These are phyloP conservation scores for Pestalotiopsis sp. DNA, from an alignment of 2,329 filamentous ascomycete genomes.

Conservation along the genomic window DNA sequence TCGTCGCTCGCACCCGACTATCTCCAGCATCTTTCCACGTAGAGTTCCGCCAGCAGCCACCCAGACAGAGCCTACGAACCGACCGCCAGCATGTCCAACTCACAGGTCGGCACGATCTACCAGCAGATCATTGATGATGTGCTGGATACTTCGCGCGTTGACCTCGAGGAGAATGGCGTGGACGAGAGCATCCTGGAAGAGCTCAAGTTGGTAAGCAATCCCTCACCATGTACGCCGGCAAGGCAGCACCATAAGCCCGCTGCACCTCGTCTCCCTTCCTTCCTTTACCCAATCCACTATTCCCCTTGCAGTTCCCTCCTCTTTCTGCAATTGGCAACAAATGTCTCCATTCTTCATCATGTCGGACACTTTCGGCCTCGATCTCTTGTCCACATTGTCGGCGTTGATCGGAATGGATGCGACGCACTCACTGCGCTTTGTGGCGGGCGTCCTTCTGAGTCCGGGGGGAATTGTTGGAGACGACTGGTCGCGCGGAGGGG, in stretches of 20 bases:
- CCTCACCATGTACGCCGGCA: slow-evolving; percentile 17
- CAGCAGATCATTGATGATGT: slow-evolving; percentile 79
- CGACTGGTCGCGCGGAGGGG: slow-evolving; percentile 44
- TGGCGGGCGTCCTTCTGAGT: background rate
- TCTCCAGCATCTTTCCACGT: background rate
- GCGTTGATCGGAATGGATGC: background rate
- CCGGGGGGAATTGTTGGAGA: slow-evolving; percentile 27
- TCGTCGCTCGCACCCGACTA: background rate
- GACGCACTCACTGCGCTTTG: background rate
- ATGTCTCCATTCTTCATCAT: background rate
- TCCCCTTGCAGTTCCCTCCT: background rate
- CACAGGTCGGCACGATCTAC: slow-evolving; percentile 76
- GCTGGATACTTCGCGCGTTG: slow-evolving; percentile 86
- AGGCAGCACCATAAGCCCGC: background rate
- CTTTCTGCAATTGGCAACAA: background rate
- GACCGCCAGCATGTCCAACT: slow-evolving; percentile 56
- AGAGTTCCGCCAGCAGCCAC: background rate
- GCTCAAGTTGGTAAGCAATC: slow-evolving; percentile 75
- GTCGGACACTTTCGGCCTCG: background rate
- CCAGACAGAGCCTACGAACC: background rate
- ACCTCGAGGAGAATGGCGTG: slow-evolving; percentile 96
- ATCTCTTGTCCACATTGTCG: slow-evolving; percentile 13
- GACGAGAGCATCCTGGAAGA: slow-evolving; percentile 86
- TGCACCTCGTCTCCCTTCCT: slow-evolving; percentile 15
- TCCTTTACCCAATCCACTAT: slow-evolving; percentile 1